These are phyloP conservation scores for Collybia nuda DNA, from an alignment of 768 basidiomycete species.

Conservation along the genomic window DNA sequence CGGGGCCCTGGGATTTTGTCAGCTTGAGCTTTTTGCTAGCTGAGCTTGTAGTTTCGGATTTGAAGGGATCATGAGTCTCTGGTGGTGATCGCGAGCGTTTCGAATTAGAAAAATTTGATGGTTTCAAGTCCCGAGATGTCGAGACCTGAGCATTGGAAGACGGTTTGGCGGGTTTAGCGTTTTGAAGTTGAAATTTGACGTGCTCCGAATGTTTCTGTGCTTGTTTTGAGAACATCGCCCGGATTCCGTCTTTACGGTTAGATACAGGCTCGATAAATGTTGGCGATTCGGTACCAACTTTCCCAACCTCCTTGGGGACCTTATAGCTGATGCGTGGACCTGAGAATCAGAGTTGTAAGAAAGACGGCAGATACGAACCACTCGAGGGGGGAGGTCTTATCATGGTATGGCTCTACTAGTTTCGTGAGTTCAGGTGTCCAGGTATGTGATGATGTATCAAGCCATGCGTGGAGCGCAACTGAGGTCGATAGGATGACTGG, in stretches of 20 bases:
- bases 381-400: conserved; percentile 50
- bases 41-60: neutral
- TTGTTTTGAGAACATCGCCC: conserved; percentile 79
- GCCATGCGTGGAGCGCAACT: conserved; percentile 69
- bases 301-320: conserved; percentile 89
- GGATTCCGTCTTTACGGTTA: conserved; percentile 81
- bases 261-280: conserved; percentile 81
- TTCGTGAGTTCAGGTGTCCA: conserved; percentile 65
- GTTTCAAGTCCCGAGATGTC: too few species aligned
- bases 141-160: too few species aligned
- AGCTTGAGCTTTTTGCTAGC: conserved; percentile 5
- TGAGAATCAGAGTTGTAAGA: neutral
- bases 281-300: conserved; percentile 81
- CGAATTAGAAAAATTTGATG: too few species aligned
- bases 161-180: too few species aligned
- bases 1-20: neutral
- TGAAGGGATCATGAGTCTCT: neutral
- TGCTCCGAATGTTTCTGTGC: conserved; percentile 7
- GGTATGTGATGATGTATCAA: conserved; percentile 66
- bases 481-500: conserved; percentile 73
- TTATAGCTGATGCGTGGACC: conserved; percentile 56
- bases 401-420: conserved; percentile 62
- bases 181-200: too few species aligned
- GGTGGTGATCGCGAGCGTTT: too few species aligned
- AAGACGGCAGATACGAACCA: conserved; percentile 48